Evolutionary conservation across 2,329 filamentous ascomycete species (phyloP).

Genomic region (Pseudopyricularia cyperi): DNA sequence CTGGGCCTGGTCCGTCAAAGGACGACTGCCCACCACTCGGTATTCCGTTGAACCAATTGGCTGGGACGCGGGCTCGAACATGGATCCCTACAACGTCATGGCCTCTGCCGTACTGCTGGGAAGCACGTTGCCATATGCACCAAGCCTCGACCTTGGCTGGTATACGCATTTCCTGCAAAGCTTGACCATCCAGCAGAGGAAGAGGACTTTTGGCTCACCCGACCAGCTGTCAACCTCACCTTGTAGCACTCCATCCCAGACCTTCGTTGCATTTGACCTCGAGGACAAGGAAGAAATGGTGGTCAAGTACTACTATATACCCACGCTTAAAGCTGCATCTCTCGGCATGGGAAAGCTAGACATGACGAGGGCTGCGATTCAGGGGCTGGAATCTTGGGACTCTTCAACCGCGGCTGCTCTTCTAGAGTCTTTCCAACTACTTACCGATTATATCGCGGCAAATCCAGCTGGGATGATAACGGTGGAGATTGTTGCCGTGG

Average conservation of each 20-base stretch:
- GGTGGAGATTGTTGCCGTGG: slow-evolving; percentile 18
- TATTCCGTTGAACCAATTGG: slow-evolving; percentile 20
- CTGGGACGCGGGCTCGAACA: slow-evolving; percentile 11
- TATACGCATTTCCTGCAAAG: too few relatives aligned
- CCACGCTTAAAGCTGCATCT: too few relatives aligned
- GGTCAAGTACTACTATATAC: too few relatives aligned
- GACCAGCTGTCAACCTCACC: too few relatives aligned
- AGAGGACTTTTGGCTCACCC: too few relatives aligned
- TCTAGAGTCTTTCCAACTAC: neutral
- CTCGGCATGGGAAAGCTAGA: too few relatives aligned
- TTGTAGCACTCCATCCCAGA: neutral
- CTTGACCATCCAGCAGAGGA: too few relatives aligned
- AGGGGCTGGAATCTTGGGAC: too few relatives aligned
- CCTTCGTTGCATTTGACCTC: slow-evolving; percentile 16
- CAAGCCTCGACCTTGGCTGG: too few relatives aligned
- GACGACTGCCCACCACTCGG: slow-evolving; percentile 13
- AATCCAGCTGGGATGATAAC: slow-evolving; percentile 2
- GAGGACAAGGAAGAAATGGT: too few relatives aligned
- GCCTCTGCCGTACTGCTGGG: slow-evolving; percentile 2
- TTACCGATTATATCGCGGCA: neutral
- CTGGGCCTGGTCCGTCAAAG: slow-evolving; percentile 17
- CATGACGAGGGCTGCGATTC: too few relatives aligned
- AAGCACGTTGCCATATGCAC: neutral
- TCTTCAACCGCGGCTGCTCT: too few relatives aligned
- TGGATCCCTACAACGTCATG: slow-evolving; percentile 12